Base-by-base conservation (phyloP, 768 basidiomycete species). In the Baorangia bicolor region DNA sequence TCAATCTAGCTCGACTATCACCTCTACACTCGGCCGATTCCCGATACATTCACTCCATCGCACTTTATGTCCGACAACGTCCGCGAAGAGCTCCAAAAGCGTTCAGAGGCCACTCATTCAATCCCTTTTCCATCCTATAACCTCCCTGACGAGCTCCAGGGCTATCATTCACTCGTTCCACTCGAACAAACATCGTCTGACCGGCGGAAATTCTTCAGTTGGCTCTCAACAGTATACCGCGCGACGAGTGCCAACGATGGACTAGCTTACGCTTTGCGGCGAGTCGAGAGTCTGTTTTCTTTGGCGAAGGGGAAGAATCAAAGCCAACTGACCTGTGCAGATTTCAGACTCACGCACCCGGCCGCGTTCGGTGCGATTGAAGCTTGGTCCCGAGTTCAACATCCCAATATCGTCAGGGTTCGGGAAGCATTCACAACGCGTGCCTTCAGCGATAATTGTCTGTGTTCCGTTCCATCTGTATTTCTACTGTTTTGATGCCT, bases 381-480 rank as follows among this genome's bases (percentile, higher is more conserved):
- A 60, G 75, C 84, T 16, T 99, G 97, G 97, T 84, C 85, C 1
- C 78, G 82, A 41, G 77, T 98, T 53, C 81, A 77, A 18, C 96
- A 98, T 73, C 94, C 97, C 1, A 87, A 83, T 59, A 87, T 99
- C 56, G 84, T 96, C 16, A 72, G 83, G 10, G 75, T 98, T 21
- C 81, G 83, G 46, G 97, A 98, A 69, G 97, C 96, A 0, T 98
- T 99, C 75, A 98, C 97, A 0, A 96, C 96, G 0, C 82, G 87
- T 28, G 84, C 90, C 1, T 99, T 99, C 71, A 85, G 86, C 51
- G 97, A 98, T 69, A 88, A 87, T 62, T 98, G 95, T 96, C 65
- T 48, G 88, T 56, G 28, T 44, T 41, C 59, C 27, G 14, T 46
- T 54, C 49, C 42, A 9, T 39, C 27, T 25, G 57, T 43, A 23